A percentile compares a stretch with the other conserved stretches of the same genome.
Evolutionary conservation across 129 eudicot species (phyloP).

Genomic region (Saposhnikovia divaricata): DNA sequence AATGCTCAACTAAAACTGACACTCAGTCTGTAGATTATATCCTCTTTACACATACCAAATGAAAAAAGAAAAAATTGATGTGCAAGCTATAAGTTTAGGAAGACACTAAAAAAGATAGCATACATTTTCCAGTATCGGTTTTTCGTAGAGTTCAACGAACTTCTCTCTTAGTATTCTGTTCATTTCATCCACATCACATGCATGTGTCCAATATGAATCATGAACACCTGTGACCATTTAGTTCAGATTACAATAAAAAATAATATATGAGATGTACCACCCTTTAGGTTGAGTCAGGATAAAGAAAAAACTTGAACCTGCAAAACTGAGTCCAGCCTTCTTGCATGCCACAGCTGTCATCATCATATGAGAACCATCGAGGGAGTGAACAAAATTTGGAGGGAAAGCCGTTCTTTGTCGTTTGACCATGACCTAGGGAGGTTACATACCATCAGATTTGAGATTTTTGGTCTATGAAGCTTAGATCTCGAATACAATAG

Average conservation of each 20-base stretch:
- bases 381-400: constrained; percentile 96
- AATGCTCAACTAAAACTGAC: neutral
- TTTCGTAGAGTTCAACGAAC: constrained; percentile 86
- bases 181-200: constrained; percentile 83
- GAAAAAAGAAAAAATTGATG: neutral
- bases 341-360: constrained; percentile 94
- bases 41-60: neutral
- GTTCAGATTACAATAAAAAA: neutral
- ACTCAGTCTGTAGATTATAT: neutral
- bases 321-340: constrained; percentile 77
- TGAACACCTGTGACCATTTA: constrained; percentile 66
- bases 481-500: constrained; percentile 4
- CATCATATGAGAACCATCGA: constrained; percentile 98
- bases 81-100: neutral
- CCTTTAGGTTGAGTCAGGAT: too few relatives aligned
- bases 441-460: neutral
- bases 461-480: neutral
- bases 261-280: neutral
- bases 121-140: constrained; percentile 79
- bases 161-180: constrained; percentile 79
- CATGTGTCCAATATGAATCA: constrained; percentile 99
- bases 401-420: constrained; percentile 94
- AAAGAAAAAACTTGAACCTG: constrained; percentile 37
- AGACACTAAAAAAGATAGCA: constrained; percentile 6
- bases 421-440: constrained; percentile 61